phyloP scores from a whole-genome alignment of 768 basidiomycete genomes.

The Guyanaporus albipodus region DNA sequence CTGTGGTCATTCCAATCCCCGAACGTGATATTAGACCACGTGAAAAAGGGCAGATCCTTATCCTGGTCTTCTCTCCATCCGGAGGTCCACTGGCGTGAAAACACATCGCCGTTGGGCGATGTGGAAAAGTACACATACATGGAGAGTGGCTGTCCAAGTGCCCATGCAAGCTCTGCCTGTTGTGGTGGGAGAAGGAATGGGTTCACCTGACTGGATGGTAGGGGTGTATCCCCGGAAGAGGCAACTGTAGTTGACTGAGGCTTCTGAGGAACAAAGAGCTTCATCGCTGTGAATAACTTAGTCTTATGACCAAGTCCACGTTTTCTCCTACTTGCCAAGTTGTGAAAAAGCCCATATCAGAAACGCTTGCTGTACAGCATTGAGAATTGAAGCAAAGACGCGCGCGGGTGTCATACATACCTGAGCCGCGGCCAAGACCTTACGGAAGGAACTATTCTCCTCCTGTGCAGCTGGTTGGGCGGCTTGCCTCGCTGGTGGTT shows the following conservation, averaged over 20 bases:
- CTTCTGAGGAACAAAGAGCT: conserved; percentile 38
- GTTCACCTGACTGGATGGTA: conserved; percentile 34
- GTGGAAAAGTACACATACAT: conserved; percentile 76
- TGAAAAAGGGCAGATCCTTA: conserved; percentile 57
- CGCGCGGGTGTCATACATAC: conserved; percentile 33
- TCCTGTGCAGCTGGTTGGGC: conserved; percentile 21
- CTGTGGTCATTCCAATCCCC: conserved; percentile 70
- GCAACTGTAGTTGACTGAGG: conserved; percentile 29
- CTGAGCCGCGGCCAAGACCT: conserved; percentile 40
- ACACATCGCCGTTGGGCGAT: conserved; percentile 56
- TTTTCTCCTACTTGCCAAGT: conserved; percentile 42
- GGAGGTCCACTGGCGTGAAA: conserved; percentile 50
- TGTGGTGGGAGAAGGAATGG: conserved; percentile 52
- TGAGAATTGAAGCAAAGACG: conserved; percentile 3
- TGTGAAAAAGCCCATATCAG: conserved; percentile 65
- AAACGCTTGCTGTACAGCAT: conserved; percentile 55
- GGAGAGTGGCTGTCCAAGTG: conserved; percentile 53
- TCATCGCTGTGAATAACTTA: conserved; percentile 36
- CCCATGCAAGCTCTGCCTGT: conserved; percentile 56
- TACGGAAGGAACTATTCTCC: conserved; percentile 36
- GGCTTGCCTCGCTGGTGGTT: conserved; percentile 22
- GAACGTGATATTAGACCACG: conserved; percentile 75
- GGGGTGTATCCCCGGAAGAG: conserved; percentile 19
- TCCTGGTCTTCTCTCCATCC: conserved; percentile 46
- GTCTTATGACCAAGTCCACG: neutral